Percentiles rank a stretch among this genome's conserved stretches.
phyloP scores from a whole-genome alignment of 2,329 filamentous ascomycete genomes.

The Calonectria pseudoturangicola region DNA sequence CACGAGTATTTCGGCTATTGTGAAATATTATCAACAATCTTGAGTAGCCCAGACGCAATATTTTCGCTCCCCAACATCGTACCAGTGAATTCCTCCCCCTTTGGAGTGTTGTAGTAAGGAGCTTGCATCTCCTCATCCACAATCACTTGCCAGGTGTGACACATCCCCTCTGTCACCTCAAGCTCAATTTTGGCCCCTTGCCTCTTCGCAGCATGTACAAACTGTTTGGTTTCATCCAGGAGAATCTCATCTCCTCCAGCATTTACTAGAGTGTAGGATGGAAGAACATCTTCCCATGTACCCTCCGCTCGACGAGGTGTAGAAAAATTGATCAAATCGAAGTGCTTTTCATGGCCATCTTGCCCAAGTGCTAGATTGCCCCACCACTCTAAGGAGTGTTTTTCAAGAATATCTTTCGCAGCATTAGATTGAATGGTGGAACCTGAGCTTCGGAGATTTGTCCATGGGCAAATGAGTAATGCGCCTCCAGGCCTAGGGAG shows the following conservation, averaged over 20 bases:
- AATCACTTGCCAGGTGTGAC: constrained; percentile 19
- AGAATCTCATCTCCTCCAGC: constrained; percentile 16
- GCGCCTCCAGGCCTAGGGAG: neutral
- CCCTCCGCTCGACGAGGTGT: neutral
- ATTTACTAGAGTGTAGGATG: constrained; percentile 6
- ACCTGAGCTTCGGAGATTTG: constrained; percentile 19
- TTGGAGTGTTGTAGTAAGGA: neutral
- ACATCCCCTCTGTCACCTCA: constrained; percentile 9
- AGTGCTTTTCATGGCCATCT: constrained; percentile 1
- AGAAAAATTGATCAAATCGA: constrained; percentile 10
- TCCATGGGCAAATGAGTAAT: constrained; percentile 9
- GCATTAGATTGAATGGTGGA: constrained; percentile 7
- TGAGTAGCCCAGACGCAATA: constrained; percentile 6
- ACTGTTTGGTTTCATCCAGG: neutral
- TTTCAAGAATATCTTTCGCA: constrained; percentile 3
- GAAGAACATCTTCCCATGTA: constrained; percentile 4
- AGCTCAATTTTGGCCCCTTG: constrained; percentile 11
- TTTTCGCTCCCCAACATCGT: constrained; percentile 5
- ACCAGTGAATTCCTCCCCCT: constrained; percentile 6
- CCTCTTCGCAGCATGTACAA: neutral
- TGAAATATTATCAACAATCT: neutral
- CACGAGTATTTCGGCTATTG: too few species aligned
- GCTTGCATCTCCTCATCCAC: constrained; percentile 14
- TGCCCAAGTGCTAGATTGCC: constrained; percentile 3
- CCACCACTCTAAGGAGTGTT: constrained; percentile 14